Percentiles rank a stretch among this genome's conserved stretches.
Evolutionary conservation across 169 alveolate species (phyloP).

Genomic region (Plasmodium reichenowi): DNA sequence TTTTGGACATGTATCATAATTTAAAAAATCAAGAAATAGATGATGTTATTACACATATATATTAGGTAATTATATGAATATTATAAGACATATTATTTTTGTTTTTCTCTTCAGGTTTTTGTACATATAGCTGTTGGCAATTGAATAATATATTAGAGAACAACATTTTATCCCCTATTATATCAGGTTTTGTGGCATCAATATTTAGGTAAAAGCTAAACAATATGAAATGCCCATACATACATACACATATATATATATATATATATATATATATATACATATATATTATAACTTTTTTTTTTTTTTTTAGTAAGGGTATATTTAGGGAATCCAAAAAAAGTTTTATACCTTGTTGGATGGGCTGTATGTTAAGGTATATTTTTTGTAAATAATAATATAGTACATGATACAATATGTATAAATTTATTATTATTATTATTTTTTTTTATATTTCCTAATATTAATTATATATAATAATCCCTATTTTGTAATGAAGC

Average conservation of each 20-base stretch:
- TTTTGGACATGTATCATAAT: conserved; percentile 65
- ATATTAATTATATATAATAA: background rate
- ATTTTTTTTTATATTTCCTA: background rate
- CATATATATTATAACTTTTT: background rate
- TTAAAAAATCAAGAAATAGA: background rate
- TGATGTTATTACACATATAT: too few relatives aligned
- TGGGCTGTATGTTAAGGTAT: conserved; percentile 67
- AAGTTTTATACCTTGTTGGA: conserved; percentile 49
- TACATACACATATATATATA: too few relatives aligned
- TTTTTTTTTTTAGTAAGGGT: conserved; percentile 6
- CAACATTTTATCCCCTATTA: conserved; percentile 19
- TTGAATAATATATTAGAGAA: conserved; percentile 30
- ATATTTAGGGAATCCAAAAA: conserved; percentile 40
- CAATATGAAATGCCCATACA: too few relatives aligned
- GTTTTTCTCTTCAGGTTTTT: conserved; percentile 31
- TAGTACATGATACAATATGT: background rate
- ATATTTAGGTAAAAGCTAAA: conserved; percentile 8
- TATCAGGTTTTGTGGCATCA: conserved; percentile 59
- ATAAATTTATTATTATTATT: background rate
- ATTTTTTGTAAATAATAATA: background rate
- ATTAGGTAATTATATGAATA: background rate
- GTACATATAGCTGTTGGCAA: conserved; percentile 44
- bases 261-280: background rate
- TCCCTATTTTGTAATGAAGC: background rate
- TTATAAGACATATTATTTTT: background rate